Evolutionary conservation across 169 alveolate genomes (phyloP).

Genomic region (Plasmodium vivax): DNA sequence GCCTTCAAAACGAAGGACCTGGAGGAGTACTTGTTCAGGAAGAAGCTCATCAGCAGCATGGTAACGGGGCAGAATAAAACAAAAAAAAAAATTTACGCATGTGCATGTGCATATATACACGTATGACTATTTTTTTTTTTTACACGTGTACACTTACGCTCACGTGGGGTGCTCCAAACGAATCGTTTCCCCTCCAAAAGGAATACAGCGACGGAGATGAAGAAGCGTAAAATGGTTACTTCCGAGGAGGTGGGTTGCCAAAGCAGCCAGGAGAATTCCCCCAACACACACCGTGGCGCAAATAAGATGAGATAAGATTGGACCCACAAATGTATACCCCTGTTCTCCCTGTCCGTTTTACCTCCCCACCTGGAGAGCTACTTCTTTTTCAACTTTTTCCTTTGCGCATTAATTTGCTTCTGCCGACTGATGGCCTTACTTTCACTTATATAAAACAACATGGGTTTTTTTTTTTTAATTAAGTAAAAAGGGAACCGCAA

Average conservation of each 20-base stretch:
- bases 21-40: constrained; percentile 42
- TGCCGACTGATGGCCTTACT: constrained; percentile 83
- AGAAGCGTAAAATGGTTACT: constrained; percentile 8
- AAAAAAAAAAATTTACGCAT: not conserved
- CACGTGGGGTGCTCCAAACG: not conserved
- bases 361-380: not conserved
- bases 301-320: not conserved
- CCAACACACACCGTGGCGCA: not conserved
- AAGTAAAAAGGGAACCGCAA: constrained; percentile 82
- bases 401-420: constrained; percentile 82
- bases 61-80: constrained; percentile 8
- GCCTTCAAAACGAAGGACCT: constrained; percentile 59
- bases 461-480: constrained; percentile 79
- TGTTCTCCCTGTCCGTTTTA: not conserved
- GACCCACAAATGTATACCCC: not conserved
- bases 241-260: not conserved
- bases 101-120: not conserved
- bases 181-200: constrained; percentile 22
- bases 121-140: not conserved
- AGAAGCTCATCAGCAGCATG: constrained; percentile 53
- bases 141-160: not conserved
- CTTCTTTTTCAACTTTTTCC: constrained; percentile 77
- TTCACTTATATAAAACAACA: constrained; percentile 85
- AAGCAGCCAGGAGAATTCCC: not conserved
- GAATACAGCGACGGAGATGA: constrained; percentile 47